These are phyloP conservation scores for Kuraishia borneana DNA, from an alignment of 805 yeast species.

Conservation along the genomic window DNA sequence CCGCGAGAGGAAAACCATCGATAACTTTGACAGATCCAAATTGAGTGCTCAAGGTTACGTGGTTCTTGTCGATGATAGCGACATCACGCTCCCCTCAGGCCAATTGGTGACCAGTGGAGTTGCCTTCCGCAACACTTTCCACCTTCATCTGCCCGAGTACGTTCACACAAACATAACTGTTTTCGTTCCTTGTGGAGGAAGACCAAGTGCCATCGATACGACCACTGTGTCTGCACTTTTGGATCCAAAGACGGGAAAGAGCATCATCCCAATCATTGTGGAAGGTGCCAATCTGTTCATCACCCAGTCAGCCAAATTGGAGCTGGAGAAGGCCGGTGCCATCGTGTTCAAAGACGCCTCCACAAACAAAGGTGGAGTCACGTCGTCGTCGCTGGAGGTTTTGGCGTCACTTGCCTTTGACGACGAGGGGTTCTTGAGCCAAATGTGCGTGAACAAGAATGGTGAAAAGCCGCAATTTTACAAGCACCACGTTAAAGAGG, in stretches of 20 bases:
- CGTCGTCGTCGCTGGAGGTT: conserved; percentile 92
- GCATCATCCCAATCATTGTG: conserved; percentile 76
- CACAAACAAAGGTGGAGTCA: conserved; percentile 97
- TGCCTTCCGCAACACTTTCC: conserved; percentile 84
- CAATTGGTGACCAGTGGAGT: conserved; percentile 70
- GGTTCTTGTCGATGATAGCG: conserved; percentile 77
- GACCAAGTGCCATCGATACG: conserved; percentile 92
- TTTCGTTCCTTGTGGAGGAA: conserved; percentile 98
- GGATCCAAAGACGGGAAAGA: conserved; percentile 64
- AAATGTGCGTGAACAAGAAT: conserved; percentile 63
- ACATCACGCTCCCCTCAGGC: conserved; percentile 71
- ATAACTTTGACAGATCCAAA: conserved; percentile 52
- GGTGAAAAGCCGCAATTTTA: conserved; percentile 61
- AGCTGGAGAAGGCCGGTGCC: conserved; percentile 79
- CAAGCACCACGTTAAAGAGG: conserved; percentile 72
- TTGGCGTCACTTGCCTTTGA: conserved; percentile 87
- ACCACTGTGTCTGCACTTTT: conserved; percentile 66
- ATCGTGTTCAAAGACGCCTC: conserved; percentile 91
- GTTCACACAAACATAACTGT: conserved; percentile 53
- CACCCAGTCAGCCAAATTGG: conserved; percentile 86
- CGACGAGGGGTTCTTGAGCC: conserved; percentile 66
- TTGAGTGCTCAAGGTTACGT: conserved; percentile 70
- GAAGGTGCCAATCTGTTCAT: conserved; percentile 97
- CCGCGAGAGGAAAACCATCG: conserved; percentile 60
- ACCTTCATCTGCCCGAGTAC: conserved; percentile 42